These are phyloP conservation scores for Amanita fuliginea DNA, from an alignment of 768 basidiomycete species.

Conservation along the genomic window DNA sequence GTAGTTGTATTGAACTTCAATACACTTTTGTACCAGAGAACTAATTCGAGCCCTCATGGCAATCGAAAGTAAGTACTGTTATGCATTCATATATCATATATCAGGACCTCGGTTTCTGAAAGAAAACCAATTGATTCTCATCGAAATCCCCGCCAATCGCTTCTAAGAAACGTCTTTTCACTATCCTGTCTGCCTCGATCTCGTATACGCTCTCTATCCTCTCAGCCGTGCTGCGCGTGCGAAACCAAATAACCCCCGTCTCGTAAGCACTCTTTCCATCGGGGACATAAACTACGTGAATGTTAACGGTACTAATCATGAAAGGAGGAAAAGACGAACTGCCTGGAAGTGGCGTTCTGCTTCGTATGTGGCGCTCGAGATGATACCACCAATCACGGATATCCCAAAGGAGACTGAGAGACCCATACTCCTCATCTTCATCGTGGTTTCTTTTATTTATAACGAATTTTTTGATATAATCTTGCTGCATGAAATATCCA, in stretches of 20 bases:
- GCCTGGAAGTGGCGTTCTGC: conserved; percentile 3
- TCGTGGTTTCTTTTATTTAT: too few relatives aligned
- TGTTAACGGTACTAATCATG: conserved; percentile 1
- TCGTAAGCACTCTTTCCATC: conserved; percentile 4
- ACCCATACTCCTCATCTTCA: background rate
- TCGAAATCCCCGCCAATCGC: background rate
- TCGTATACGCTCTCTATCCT: conserved; percentile 5
- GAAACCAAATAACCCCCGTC: conserved; percentile 6
- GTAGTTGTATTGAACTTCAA: too few relatives aligned
- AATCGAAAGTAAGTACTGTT: too few relatives aligned
- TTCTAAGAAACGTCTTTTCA: conserved; percentile 6
- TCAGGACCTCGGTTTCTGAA: background rate
- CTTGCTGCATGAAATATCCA: too few relatives aligned
- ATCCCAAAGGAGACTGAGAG: background rate
- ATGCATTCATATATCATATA: too few relatives aligned
- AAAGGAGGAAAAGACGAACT: background rate
- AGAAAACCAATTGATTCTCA: background rate
- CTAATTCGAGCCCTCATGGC: too few relatives aligned
- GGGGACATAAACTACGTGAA: conserved; percentile 4
- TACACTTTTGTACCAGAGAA: too few relatives aligned
- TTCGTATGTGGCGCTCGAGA: background rate
- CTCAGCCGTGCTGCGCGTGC: background rate
- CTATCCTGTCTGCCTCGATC: conserved; percentile 6
- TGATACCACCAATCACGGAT: conserved; percentile 2
- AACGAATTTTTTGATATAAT: too few relatives aligned